A percentile compares a stretch with the other conserved stretches of the same genome.
phyloP scores from a whole-genome alignment of 495 filamentous ascomycete species.

The Elasticomyces elasticus region DNA sequence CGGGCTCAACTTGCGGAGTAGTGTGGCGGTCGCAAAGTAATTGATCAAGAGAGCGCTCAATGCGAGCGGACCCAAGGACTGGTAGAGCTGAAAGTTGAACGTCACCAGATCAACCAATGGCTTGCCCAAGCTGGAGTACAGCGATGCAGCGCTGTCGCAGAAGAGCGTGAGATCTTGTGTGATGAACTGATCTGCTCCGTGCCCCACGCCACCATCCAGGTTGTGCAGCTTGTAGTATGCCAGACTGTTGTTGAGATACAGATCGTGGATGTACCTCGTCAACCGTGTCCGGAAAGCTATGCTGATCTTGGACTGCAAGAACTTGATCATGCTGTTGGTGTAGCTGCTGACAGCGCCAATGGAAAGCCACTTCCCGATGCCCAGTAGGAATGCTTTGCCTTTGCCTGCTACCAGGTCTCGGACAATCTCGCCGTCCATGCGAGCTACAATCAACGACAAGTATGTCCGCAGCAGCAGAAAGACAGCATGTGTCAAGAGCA shows the following conservation, averaged over 20 bases:
- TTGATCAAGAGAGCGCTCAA: slow-evolving; percentile 76
- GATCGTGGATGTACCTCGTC: slow-evolving; percentile 93
- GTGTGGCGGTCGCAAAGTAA: slow-evolving; percentile 84
- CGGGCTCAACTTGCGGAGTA: slow-evolving; percentile 77
- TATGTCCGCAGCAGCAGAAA: slow-evolving; percentile 90
- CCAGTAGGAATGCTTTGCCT: slow-evolving; percentile 76
- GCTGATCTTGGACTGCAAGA: slow-evolving; percentile 91
- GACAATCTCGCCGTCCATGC: slow-evolving; percentile 92
- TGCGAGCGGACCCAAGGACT: slow-evolving; percentile 81
- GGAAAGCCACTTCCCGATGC: slow-evolving; percentile 74
- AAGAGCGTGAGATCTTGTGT: slow-evolving; percentile 94
- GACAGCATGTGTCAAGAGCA: slow-evolving; percentile 75
- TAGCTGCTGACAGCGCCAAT: slow-evolving; percentile 72
- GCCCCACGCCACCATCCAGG: slow-evolving; percentile 84
- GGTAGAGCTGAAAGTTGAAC: slow-evolving; percentile 94
- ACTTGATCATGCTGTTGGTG: slow-evolving; percentile 96
- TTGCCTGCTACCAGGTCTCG: slow-evolving; percentile 91
- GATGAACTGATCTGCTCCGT: slow-evolving; percentile 92
- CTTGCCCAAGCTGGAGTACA: slow-evolving; percentile 94
- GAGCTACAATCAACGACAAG: slow-evolving; percentile 81
- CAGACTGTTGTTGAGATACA: slow-evolving; percentile 87
- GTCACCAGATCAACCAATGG: slow-evolving; percentile 90
- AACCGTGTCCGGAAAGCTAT: slow-evolving; percentile 96
- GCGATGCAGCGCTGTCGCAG: slow-evolving; percentile 79
- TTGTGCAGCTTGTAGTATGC: slow-evolving; percentile 96